Evolutionary conservation across 768 basidiomycete species (phyloP), one percentile per base, ranked within the genome.

Genomic region (Albatrellus ellisii): DNA sequence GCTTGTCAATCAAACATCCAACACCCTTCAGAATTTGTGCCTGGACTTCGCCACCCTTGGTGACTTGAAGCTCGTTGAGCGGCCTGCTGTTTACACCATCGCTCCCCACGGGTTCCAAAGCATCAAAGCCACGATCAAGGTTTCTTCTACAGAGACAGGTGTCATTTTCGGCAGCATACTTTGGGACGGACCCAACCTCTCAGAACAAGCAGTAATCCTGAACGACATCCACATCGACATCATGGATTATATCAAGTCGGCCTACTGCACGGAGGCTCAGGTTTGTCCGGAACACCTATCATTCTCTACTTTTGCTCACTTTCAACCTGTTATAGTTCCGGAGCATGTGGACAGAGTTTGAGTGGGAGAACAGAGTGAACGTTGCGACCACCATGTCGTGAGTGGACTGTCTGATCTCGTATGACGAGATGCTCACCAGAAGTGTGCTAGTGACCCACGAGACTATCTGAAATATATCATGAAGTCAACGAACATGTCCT

Each of bases 361-460:
- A 99, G 60, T 99, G 94, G 94, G 94, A 99, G 71, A 99, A 99
- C 65, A 75, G 92, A 53, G 94, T 98, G 42, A 97, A 97, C 56
- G 87, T 97, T 42, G 80, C 79, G 50, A 85, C 80, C 35, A 62
- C 75, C 18, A 75, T 92, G 60, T 73, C 79, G 83, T 87, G 63
- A 52, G 85, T 75, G 24, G 49, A 20, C 45, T 24, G 4, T 40
- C 32, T 32, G 26, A 26, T 27, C 17, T 28, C 27, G 26, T 38
- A 27, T 17, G 12, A 25, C 29, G 26, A 27, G 5, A 28, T 43
- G 21, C 21, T 26, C 33, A 15, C 26, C 40, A 32, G 24, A 42
- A n/a, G 33, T 25, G 25, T 41, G 36, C 1, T 20, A 87, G 86
- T 36, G 79, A 89, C 50, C 81, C 90, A 17, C 84, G 86, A 32